A percentile compares a stretch with the other conserved stretches of the same genome.
Conservation (phyloP, 2,329 filamentous ascomycete species). For the Pseudopyrenochaeta lycopersici region DNA sequence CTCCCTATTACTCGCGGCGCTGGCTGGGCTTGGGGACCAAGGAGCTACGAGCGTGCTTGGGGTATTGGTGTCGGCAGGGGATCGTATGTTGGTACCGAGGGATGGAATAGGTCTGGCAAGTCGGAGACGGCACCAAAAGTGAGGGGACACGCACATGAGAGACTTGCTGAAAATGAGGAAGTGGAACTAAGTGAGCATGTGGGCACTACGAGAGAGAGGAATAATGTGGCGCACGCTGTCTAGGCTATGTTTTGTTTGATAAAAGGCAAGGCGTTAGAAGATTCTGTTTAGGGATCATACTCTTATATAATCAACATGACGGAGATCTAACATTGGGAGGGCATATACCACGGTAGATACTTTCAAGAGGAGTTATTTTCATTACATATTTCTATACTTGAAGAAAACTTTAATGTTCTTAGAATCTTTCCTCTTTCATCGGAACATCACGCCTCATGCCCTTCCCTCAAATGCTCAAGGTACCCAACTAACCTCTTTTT, state of each 20-base stretch:
- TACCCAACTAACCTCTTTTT: conserved; percentile 67
- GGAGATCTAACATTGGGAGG: too few relatives aligned
- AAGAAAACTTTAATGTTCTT: too few relatives aligned
- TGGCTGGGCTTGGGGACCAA: conserved; percentile 89
- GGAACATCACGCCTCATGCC: too few relatives aligned
- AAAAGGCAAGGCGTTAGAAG: not conserved
- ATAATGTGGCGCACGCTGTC: not conserved
- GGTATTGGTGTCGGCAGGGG: conserved; percentile 73
- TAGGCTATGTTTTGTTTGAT: not conserved
- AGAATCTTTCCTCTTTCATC: too few relatives aligned
- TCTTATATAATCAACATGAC: too few relatives aligned
- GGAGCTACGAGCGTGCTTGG: conserved; percentile 77
- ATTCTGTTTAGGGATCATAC: not conserved
- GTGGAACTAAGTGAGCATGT: not conserved
- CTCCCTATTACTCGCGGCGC: conserved; percentile 79
- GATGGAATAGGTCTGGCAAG: conserved; percentile 46
- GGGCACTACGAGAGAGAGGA: not conserved
- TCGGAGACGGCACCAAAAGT: conserved; percentile 16
- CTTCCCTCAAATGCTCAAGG: conserved; percentile 51
- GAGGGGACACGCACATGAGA: conserved; percentile 6
- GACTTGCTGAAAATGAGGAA: conserved; percentile 20
- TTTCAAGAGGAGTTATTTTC: too few relatives aligned
- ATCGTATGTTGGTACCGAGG: conserved; percentile 58
- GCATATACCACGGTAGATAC: too few relatives aligned
- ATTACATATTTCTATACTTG: too few relatives aligned